Conservation (phyloP, 306 rosid genomes). For the Gillenia trifoliata region DNA sequence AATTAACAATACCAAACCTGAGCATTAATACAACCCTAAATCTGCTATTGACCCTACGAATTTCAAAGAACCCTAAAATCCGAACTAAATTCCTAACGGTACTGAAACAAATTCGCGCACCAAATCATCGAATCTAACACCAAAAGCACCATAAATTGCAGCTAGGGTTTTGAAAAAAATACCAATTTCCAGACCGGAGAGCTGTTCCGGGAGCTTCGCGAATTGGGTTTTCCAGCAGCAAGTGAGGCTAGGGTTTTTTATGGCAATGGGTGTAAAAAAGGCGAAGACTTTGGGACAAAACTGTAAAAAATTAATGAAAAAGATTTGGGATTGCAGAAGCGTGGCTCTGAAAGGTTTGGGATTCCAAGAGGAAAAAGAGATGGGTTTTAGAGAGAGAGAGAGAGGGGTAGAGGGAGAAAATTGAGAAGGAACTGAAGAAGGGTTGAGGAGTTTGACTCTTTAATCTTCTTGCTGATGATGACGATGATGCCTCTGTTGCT, state of each 20-base stretch:
- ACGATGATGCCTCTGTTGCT: slow-evolving; percentile 42
- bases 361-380: slow-evolving; percentile 20
- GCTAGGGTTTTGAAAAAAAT: slow-evolving; percentile 70
- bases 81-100: slow-evolving; percentile 21
- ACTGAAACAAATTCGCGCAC: slow-evolving; percentile 14
- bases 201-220: slow-evolving; percentile 13
- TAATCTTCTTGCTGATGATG: slow-evolving; percentile 41
- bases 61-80: slow-evolving; percentile 23
- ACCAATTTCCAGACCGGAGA: slow-evolving; percentile 23
- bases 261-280: slow-evolving; percentile 21
- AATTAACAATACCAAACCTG: slow-evolving; percentile 1
- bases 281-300: slow-evolving; percentile 7
- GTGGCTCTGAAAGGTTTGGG: neutral
- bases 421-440: slow-evolving; percentile 19
- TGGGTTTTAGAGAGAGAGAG: slow-evolving; percentile 14
- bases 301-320: neutral
- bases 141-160: slow-evolving; percentile 29
- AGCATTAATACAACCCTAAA: slow-evolving; percentile 18
- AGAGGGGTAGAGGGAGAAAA: neutral
- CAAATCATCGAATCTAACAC: slow-evolving; percentile 41
- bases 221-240: slow-evolving; percentile 22
- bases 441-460: slow-evolving; percentile 60
- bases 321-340: neutral
- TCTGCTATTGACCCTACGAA: slow-evolving; percentile 12
- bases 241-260: slow-evolving; percentile 51